Percentiles rank a stretch among this genome's conserved stretches.
Evolutionary conservation across 176 grass and related monocot species (phyloP).

Genomic region (Aegilops longissima): DNA sequence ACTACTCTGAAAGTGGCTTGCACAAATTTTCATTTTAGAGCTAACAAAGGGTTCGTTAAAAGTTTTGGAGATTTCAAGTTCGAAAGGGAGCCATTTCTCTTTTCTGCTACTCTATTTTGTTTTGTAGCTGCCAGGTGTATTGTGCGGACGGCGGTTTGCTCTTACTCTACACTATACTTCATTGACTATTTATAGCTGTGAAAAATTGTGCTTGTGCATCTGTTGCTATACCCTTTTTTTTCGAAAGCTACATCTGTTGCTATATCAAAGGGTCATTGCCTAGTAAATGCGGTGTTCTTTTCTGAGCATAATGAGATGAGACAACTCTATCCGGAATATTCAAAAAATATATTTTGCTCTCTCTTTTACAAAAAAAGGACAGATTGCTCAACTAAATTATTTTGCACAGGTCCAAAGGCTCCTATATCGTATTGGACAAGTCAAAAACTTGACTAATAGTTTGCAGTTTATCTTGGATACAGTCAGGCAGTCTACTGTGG

Average conservation of each 20-base stretch:
- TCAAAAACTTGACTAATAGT: constrained; percentile 52
- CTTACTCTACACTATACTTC: neutral
- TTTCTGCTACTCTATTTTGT: neutral
- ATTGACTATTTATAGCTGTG: neutral
- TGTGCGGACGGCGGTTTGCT: neutral
- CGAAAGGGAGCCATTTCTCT: neutral
- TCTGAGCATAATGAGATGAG: neutral
- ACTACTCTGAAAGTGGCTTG: neutral
- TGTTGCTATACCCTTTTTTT: neutral
- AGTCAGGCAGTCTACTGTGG: constrained; percentile 45
- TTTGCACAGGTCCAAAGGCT: constrained; percentile 60
- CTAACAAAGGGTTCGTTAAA: neutral
- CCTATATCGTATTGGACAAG: constrained; percentile 40
- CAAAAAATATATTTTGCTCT: neutral
- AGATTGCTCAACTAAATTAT: constrained; percentile 13
- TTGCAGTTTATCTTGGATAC: constrained; percentile 76
- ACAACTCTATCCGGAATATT: neutral
- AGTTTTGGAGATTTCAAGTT: neutral
- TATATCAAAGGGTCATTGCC: neutral
- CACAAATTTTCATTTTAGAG: neutral
- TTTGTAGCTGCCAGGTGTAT: neutral
- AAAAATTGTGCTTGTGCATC: neutral
- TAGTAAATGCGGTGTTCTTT: neutral
- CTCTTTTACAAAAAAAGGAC: neutral
- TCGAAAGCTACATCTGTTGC: neutral